phyloP scores from a whole-genome alignment of 2,329 filamentous ascomycete species.

The Diplodia sapinea region DNA sequence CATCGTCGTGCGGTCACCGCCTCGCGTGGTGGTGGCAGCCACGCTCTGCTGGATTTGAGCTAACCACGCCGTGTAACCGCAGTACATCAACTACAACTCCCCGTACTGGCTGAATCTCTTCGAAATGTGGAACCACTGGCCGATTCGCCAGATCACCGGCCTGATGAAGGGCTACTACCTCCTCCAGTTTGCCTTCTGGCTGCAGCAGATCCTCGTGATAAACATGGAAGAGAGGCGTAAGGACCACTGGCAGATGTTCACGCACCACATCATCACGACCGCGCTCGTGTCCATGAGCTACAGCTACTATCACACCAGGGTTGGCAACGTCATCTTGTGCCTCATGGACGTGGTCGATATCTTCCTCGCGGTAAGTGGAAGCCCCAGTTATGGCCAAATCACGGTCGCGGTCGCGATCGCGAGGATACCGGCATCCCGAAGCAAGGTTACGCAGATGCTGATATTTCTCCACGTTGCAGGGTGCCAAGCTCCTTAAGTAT shows the following conservation, averaged over 20 bases:
- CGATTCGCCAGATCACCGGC: slow-evolving; percentile 73
- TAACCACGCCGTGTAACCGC: slow-evolving; percentile 34
- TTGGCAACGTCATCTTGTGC: slow-evolving; percentile 86
- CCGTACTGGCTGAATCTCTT: slow-evolving; percentile 77
- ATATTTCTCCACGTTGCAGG: slow-evolving; percentile 3
- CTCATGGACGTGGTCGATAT: slow-evolving; percentile 95
- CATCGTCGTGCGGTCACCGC: not conserved
- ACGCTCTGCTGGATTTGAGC: not conserved
- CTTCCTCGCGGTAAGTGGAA: slow-evolving; percentile 73
- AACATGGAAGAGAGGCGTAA: slow-evolving; percentile 94
- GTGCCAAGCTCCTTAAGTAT: slow-evolving; percentile 94
- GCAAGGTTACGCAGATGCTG: not conserved
- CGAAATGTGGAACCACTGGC: slow-evolving; percentile 85
- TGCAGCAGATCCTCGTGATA: slow-evolving; percentile 92
- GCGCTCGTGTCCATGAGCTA: slow-evolving; percentile 81
- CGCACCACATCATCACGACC: slow-evolving; percentile 90
- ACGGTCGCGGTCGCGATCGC: not conserved
- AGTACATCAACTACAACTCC: slow-evolving; percentile 83
- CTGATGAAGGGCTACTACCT: slow-evolving; percentile 89
- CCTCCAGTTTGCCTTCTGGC: slow-evolving; percentile 87
- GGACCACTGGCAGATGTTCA: slow-evolving; percentile 95
- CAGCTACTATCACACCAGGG: slow-evolving; percentile 82
- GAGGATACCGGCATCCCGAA: not conserved
- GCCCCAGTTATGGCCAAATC: not conserved
- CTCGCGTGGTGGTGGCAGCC: not conserved